phyloP scores from a whole-genome alignment of 192 early-diverging fungal species.

The Backusella luteola region DNA sequence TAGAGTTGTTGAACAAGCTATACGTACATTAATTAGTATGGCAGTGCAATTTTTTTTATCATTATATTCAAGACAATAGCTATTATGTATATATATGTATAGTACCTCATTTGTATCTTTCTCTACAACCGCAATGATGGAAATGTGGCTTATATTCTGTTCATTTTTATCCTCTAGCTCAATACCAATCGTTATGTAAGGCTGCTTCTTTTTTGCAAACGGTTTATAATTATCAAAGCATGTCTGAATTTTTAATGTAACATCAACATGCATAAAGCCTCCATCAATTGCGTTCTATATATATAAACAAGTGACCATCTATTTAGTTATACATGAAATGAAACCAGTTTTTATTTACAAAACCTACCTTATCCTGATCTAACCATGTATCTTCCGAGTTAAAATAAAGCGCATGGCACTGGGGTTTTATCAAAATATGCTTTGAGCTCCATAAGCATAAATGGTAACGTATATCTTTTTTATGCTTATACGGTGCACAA shows the following conservation, averaged over 20 bases:
- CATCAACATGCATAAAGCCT: constrained; percentile 17
- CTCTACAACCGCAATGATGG: not conserved
- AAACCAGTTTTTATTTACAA: not conserved
- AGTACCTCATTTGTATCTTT: constrained; percentile 8
- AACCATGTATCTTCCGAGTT: not conserved
- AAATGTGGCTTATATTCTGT: constrained; percentile 13
- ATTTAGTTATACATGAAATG: not conserved
- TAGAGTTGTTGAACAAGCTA: constrained; percentile 2
- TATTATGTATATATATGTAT: not conserved
- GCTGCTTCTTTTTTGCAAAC: not conserved
- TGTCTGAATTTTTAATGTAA: not conserved
- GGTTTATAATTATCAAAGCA: constrained; percentile 1
- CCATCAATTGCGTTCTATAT: not conserved
- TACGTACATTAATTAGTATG: not conserved
- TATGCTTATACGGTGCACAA: not conserved
- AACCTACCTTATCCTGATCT: not conserved
- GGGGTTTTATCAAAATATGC: constrained; percentile 4
- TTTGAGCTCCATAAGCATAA: not conserved
- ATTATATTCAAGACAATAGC: not conserved
- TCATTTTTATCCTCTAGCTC: constrained; percentile 4
- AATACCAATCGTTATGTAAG: not conserved
- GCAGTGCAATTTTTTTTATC: no score
- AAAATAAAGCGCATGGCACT: not conserved
- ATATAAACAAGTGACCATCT: not conserved
- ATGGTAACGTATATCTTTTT: not conserved